These are phyloP conservation scores for Wallacemonas sp. DNA, from an alignment of 208 protist species.

Conservation along the genomic window DNA sequence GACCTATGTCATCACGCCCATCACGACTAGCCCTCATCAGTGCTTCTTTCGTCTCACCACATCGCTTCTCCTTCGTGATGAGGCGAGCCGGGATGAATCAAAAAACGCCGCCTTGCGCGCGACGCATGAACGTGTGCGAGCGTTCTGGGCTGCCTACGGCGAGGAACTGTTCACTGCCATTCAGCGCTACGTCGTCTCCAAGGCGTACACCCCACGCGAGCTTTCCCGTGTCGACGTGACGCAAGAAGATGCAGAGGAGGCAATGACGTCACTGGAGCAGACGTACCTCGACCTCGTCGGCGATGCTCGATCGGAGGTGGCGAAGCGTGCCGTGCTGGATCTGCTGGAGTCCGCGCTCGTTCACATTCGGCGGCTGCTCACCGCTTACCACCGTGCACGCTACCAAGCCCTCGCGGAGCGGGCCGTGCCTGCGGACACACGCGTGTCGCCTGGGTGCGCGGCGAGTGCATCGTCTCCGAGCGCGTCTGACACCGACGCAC, in stretches of 20 bases:
- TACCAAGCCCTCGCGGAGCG: slow-evolving; percentile 1
- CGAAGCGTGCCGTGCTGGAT: background rate
- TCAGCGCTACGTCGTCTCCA: slow-evolving; percentile 32
- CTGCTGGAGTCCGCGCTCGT: background rate
- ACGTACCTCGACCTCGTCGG: background rate
- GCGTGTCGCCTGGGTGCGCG: too few species aligned
- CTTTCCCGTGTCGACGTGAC: background rate
- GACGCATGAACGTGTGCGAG: background rate
- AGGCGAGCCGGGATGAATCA: background rate
- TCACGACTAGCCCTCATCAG: slow-evolving; percentile 42
- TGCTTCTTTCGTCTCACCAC: slow-evolving; percentile 53
- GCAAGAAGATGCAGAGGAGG: background rate
- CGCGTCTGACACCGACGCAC: background rate
- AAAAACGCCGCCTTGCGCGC: background rate
- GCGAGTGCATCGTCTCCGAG: too few species aligned
- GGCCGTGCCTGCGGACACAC: too few species aligned
- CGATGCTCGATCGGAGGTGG: background rate
- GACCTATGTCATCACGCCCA: slow-evolving; percentile 26
- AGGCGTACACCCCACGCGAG: slow-evolving; percentile 18
- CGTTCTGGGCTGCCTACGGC: slow-evolving; percentile 37
- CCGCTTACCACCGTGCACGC: background rate
- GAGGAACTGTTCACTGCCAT: slow-evolving; percentile 19
- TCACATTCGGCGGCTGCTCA: background rate
- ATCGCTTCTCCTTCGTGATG: slow-evolving; percentile 15
- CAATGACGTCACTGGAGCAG: background rate